Base-by-base conservation (phyloP, 1,284 basidiomycete species). In the Ceratorhiza oryzae-sativae region DNA sequence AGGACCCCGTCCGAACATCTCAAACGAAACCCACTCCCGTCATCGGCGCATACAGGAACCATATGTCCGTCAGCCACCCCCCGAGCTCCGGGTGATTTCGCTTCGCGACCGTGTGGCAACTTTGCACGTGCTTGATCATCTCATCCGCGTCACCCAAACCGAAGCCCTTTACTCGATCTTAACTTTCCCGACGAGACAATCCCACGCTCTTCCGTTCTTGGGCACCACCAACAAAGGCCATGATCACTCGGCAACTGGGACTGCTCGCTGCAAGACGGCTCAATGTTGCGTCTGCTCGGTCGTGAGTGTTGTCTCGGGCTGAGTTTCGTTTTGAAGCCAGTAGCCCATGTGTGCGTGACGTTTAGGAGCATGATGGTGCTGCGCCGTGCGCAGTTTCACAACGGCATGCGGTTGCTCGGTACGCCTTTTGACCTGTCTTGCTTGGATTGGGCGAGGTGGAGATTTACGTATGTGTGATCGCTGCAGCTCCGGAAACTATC, bases 401-500 rank as follows among this genome's bases (percentile, higher is more conserved):
- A 27, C 5, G 62, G 62, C 23, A 34, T 67, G 62, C 48, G 62
- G 25, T 23, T 67, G 20, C 49, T 67, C 20, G 62, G 62, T 67
- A 34, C 39, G n/a, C n/a, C n/a, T n/a, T n/a, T n/a, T n/a, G 62
- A 34, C 6, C 27, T n/a, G 12, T 18, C 12, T 45, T 18, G 15
- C 15, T 36, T 67, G 6, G 18, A 53, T 42, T 20, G 27, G 13
- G 61, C 39, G 13, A 6, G 23, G 46, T 49, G 1, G 55, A 58
- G 55, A 49, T 63, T 48, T 67, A 67, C 49, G 25, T 30, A n/a
- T n/a, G n/a, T n/a, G 20, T 65, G 45, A 36, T 36, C 20, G 9
- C 18, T n/a, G 34, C 32, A 71, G 65, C 39, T 58, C 61, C 88
- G 72, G 91, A 96, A 82, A 93, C 92, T 72, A 88, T 99, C 79